These are phyloP conservation scores for Cyclocybe aegerita DNA, from an alignment of 768 basidiomycete species.

Conservation along the genomic window DNA sequence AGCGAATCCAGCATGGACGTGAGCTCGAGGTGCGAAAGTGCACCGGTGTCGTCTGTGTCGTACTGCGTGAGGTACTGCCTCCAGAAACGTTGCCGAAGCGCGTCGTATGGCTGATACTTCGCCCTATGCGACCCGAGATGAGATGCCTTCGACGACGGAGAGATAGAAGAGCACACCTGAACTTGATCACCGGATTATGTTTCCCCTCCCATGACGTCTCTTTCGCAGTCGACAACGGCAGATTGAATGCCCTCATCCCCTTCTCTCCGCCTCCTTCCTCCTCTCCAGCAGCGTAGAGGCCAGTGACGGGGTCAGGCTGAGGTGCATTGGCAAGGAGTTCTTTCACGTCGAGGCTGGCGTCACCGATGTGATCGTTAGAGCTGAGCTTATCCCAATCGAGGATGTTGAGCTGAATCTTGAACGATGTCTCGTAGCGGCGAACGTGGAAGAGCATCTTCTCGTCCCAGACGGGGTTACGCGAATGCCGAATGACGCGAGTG, in stretches of 20 bases:
- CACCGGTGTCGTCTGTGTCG: conserved; percentile 78
- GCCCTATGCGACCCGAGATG: conserved; percentile 46
- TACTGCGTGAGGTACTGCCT: conserved; percentile 85
- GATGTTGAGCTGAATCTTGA: conserved; percentile 76
- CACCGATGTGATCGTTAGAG: conserved; percentile 87
- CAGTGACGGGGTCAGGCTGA: conserved; percentile 57
- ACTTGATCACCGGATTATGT: conserved; percentile 64
- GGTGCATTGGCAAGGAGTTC: conserved; percentile 70
- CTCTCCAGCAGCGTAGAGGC: conserved; percentile 48
- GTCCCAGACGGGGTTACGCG: conserved; percentile 84
- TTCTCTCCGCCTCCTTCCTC: conserved; percentile 53
- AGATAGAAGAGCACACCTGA: conserved; percentile 48
- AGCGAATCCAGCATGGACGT: conserved; percentile 97
- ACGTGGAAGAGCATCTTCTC: conserved; percentile 97
- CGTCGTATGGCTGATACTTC: conserved; percentile 94
- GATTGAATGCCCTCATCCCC: conserved; percentile 71
- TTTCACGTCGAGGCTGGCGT: conserved; percentile 66
- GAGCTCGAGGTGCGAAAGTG: conserved; percentile 81
- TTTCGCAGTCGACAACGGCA: conserved; percentile 62
- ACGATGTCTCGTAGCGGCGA: conserved; percentile 78
- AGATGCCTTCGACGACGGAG: not conserved
- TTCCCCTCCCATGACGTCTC: conserved; percentile 72
- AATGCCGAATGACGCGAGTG: conserved; percentile 85
- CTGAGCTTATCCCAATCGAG: conserved; percentile 97
- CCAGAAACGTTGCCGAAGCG: conserved; percentile 90